A percentile compares a stretch with the other conserved stretches of the same genome.
Conservation (phyloP, 2,329 filamentous ascomycete genomes). For the Sphaerulina musiva region DNA sequence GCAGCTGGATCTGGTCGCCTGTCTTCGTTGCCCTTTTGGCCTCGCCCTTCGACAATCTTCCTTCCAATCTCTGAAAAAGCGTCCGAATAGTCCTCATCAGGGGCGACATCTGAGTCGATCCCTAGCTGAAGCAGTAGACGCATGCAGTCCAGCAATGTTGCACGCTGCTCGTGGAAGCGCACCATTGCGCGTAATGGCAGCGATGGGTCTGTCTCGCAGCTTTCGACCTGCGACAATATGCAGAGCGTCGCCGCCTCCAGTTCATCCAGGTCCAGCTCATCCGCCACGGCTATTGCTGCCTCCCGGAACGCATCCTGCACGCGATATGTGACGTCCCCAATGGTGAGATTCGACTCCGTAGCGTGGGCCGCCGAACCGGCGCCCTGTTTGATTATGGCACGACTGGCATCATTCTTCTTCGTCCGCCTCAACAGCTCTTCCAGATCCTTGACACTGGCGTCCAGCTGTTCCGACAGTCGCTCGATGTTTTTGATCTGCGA, state of each 20-base stretch:
- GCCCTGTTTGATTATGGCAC: slow-evolving; percentile 61
- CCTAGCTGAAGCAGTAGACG: slow-evolving; percentile 69
- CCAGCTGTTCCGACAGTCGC: slow-evolving; percentile 59
- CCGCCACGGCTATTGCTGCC: slow-evolving; percentile 56
- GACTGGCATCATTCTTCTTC: slow-evolving; percentile 66
- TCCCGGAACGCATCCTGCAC: slow-evolving; percentile 19
- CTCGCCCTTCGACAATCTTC: slow-evolving; percentile 47
- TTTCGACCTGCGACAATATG: slow-evolving; percentile 64
- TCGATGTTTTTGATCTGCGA: slow-evolving; percentile 64
- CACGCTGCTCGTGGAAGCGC: slow-evolving; percentile 78
- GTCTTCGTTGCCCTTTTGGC: slow-evolving; percentile 39
- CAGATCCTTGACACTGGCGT: slow-evolving; percentile 60
- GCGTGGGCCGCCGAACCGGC: slow-evolving; percentile 6
- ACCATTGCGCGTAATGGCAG: slow-evolving; percentile 74
- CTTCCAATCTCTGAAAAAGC: slow-evolving; percentile 52
- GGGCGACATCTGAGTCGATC: slow-evolving; percentile 47
- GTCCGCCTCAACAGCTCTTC: slow-evolving; percentile 68
- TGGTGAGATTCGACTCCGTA: slow-evolving; percentile 58
- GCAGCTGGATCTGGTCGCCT: slow-evolving; percentile 47
- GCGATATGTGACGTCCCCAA: slow-evolving; percentile 66
- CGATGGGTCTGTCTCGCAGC: slow-evolving; percentile 59
- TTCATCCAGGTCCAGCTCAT: slow-evolving; percentile 87
- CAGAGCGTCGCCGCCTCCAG: slow-evolving; percentile 66
- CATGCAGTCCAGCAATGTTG: slow-evolving; percentile 75
- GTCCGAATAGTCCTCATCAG: slow-evolving; percentile 35